Base-by-base conservation (phyloP, 139 green algal species). In the Mesotaenium endlicherianum region DNA sequence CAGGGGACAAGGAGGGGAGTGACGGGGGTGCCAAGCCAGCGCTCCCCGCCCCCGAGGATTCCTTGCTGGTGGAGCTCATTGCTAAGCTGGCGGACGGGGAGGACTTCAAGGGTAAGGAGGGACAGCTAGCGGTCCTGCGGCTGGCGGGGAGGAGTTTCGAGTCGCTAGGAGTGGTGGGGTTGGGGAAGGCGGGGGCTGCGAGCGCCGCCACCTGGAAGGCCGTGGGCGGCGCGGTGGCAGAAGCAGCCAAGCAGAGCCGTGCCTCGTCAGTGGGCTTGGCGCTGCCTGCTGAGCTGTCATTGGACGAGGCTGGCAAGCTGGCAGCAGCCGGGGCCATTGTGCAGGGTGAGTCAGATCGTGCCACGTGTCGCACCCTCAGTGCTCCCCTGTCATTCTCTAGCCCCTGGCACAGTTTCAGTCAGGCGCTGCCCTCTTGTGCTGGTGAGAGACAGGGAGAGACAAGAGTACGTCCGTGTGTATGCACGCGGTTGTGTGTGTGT, bases 91-190 rank as follows among this genome's bases (percentile, higher is more conserved):
- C 57, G 39, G 8, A 20, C 39, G 81, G 86, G 38, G n/a, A 39
- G 50, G 81, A 87, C 36, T 87, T 87, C 81, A 87, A 85, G 40
- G 81, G 34, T 16, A 87, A 87, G 81, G 6, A 75, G 20, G 81
- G 81, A 45, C 81, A 87, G 75, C 38, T 36, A 36, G 30, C 70
- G 11, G 40, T 85, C 38, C 30, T 85, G 17, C 69, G 78, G 64
- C 36, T 85, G 26, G 36, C 36, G 1, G 74, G 72, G 50, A 38
- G 30, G 36, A 20, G 20, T 34, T 81, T 82, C 82, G 79, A 84
- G 77, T 36, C 75, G 11, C 6, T 84, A 14, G 81, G 4, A 68
- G 30, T 87, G 20, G 38, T 68, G 26, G 81, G 81, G 40, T 75
- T 87, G 38, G 81, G 81, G 17, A 77, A 60, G 30, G 45, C 36